Evolutionary conservation across 805 yeast genomes (phyloP).

Genomic region (Candida multigemmis): DNA sequence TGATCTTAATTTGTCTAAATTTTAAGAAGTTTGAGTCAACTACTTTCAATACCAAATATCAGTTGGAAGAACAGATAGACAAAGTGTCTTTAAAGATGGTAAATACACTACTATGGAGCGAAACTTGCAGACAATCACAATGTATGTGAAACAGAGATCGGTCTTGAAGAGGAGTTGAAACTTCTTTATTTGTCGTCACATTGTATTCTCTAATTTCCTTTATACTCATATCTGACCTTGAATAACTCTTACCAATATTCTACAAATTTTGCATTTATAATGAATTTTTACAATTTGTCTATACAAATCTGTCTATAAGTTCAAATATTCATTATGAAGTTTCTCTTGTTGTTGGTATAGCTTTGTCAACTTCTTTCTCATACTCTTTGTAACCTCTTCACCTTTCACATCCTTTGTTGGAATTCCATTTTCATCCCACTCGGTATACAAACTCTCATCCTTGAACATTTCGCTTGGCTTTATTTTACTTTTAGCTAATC

Average conservation of each 20-base stretch:
- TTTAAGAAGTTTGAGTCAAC: neutral
- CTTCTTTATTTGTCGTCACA: neutral
- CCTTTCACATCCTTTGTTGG: slow-evolving; percentile 75
- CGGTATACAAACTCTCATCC: slow-evolving; percentile 43
- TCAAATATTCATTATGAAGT: slow-evolving; percentile 59
- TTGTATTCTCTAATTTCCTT: neutral
- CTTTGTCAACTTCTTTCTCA: slow-evolving; percentile 73
- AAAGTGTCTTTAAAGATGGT: neutral
- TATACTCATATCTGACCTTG: neutral
- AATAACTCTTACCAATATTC: neutral
- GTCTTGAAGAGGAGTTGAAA: neutral
- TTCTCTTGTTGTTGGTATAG: slow-evolving; percentile 75
- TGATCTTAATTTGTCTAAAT: neutral
- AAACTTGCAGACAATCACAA: neutral
- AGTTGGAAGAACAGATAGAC: neutral
- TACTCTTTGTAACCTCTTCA: slow-evolving; percentile 77
- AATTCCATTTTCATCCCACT: slow-evolving; percentile 80
- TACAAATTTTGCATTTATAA: neutral
- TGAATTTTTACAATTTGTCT: neutral
- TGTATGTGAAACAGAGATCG: neutral
- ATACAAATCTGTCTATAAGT: slow-evolving; percentile 4
- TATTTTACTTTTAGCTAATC: slow-evolving; percentile 56
- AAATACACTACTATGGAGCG: neutral
- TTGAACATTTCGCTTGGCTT: slow-evolving; percentile 70
- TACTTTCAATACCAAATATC: neutral